Conservation (phyloP, 805 yeast genomes). For the Saturnispora sanitii region DNA sequence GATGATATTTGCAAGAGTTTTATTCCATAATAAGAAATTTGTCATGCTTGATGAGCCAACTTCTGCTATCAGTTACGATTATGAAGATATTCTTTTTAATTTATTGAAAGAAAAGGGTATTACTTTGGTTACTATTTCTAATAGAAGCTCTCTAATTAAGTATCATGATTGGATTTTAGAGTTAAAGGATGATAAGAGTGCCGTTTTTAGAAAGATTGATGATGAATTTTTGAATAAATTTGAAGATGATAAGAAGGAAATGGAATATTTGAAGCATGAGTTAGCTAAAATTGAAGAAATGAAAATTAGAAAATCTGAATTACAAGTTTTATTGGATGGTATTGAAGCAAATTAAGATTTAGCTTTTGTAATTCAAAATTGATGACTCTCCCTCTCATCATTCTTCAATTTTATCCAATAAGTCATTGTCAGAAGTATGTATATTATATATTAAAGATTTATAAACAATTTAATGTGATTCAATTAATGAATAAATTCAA, state of each 20-base stretch:
- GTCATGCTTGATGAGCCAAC: slow-evolving; percentile 90
- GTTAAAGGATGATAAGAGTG: slow-evolving; percentile 47
- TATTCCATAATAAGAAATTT: slow-evolving; percentile 72
- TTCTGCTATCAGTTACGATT: slow-evolving; percentile 82
- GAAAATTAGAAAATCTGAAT: slow-evolving; percentile 49
- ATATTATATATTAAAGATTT: background rate
- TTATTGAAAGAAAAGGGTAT: slow-evolving; percentile 57
- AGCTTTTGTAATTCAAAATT: background rate
- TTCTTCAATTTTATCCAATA: no score
- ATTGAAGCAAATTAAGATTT: slow-evolving; percentile 11
- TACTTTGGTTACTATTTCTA: slow-evolving; percentile 73
- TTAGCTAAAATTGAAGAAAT: slow-evolving; percentile 49
- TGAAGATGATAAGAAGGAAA: slow-evolving; percentile 68
- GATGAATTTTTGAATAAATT: slow-evolving; percentile 26
- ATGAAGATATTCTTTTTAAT: slow-evolving; percentile 80
- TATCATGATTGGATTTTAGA: slow-evolving; percentile 74
- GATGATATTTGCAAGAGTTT: slow-evolving; percentile 74
- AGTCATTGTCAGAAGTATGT: no score
- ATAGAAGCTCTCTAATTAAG: slow-evolving; percentile 73
- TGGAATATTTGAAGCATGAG: slow-evolving; percentile 52
- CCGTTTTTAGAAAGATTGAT: slow-evolving; percentile 34
- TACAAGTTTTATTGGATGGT: slow-evolving; percentile 45
- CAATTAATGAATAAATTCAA: no score
- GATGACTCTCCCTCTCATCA: no score
- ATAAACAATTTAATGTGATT: background rate